Base-by-base conservation (phyloP, 306 rosid species). In the Quercus parvula region DNA sequence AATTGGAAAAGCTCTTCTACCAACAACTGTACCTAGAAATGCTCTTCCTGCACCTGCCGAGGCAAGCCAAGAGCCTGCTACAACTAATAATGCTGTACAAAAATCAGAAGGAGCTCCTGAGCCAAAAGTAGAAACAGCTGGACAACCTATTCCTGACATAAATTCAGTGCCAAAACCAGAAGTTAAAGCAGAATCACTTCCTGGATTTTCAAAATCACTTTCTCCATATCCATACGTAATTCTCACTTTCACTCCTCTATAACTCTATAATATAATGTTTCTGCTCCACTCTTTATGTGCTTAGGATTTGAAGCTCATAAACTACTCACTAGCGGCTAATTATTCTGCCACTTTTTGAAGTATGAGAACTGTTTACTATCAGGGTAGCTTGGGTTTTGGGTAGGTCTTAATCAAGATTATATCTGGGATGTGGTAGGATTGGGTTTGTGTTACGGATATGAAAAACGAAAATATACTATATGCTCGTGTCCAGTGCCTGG, bases 1-100 rank as follows among this genome's bases (percentile, higher is more conserved):
- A 77, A 96, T 96, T 30, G 99, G 99, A 77, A 81, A 66, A 86
- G 98, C 97, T 77, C 84, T 96, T 80, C 89, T 96, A 62, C 98
- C 99, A 57, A 44, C 82, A 31, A 58, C 94, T 14, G 80, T 78
- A 62, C 75, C 59, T 49, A 18, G 83, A 86, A 91, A 91, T 82
- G 69, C 86, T 83, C 98, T 96, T 83, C 97, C 98, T 10, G 81
- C 88, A 66, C 88, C 98, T 67, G 71, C 58, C 35, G 87, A 82
- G 57, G 70, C 72, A 75, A 85, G n/a, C 46, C 77, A 86, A n/a
- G 94, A 74, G 75, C 85, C 85, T 28, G 76, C 88, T 56, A 75
- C 90, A 6, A 75, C 90, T 52, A 78, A 63, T 15, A 79, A 27
- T 81, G 74, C 86, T 33, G 84, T 76, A 74, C 90, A 75, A 80